Base-by-base conservation (phyloP, 495 filamentous ascomycete species). In the Lophiotrema nucula region DNA sequence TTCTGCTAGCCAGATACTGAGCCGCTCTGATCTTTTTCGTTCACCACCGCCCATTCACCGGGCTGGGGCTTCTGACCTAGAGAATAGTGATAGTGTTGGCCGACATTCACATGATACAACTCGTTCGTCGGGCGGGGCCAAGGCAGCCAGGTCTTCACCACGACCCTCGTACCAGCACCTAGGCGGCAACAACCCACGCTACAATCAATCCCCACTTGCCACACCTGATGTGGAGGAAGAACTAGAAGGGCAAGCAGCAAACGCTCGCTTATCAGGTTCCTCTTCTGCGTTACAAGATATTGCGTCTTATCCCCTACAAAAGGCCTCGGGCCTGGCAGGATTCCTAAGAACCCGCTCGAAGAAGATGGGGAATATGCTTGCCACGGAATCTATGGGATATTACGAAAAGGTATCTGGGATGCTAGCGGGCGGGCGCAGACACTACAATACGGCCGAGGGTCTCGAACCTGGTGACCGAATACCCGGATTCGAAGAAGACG, bases 361-460 rank as follows among this genome's bases (percentile, higher is more conserved):
- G 53, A 82, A 84, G 35, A 91, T 97, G 85, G 92, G 90, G 56
- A 89, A 75, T 53, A 77, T 97, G 23, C 69, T 98, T 21, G 90
- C 95, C 26, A 89, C 87, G 2, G 91, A 97, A 67, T 95, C 93
- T 1, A 97, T 96, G 89, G 90, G 90, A 16, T 98, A 98, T 69
- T 84, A 96, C 25, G 92, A 95, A 64, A 96, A 96, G 67, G 92
- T 97, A 0, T 96, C 92, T 3, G 93, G 90, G 33, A 97, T 97
- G 89, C 95, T 93, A 88, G 86, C 89, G 53, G 93, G 93, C 26
- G 89, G 89, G 16, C 85, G 86, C 67, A 88, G 84, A 65, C 93
- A 98, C 70, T 98, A 97, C 63, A 81, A 86, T 18, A 87, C 92
- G 26, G 80, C 81, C 2, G 80, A 87, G 66, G 88, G 83, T 33